phyloP scores from a whole-genome alignment of 805 yeast species.

The Metahyphopichia silvanorum region DNA sequence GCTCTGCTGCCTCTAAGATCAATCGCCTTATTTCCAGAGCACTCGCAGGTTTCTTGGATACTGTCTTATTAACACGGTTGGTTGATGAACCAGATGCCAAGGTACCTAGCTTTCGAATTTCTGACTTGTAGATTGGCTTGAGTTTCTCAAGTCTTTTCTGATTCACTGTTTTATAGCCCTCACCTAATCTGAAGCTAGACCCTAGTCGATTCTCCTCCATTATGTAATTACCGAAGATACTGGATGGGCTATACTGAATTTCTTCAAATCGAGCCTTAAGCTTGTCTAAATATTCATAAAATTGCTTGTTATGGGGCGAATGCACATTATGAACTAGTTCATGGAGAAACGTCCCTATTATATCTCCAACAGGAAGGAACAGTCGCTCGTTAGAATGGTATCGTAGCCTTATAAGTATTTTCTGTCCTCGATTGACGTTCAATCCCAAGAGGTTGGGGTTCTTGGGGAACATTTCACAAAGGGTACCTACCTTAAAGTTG shows the following conservation, averaged over 20 bases:
- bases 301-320: conserved; percentile 78
- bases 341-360: conserved; percentile 83
- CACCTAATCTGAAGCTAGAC: conserved; percentile 13
- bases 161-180: conserved; percentile 17
- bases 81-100: conserved; percentile 1
- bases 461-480: conserved; percentile 83
- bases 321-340: conserved; percentile 77
- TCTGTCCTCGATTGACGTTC: conserved; percentile 75
- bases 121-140: conserved; percentile 39
- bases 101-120: conserved; percentile 29
- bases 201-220: conserved; percentile 51
- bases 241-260: conserved; percentile 31
- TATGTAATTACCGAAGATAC: conserved; percentile 37
- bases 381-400: conserved; percentile 45
- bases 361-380: conserved; percentile 62
- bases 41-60: conserved; percentile 25
- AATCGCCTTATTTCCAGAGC: conserved; percentile 23
- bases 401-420: conserved; percentile 70
- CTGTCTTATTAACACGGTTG: conserved; percentile 1
- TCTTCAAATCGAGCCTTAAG: conserved; percentile 49
- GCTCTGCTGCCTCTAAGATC: conserved; percentile 60
- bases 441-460: conserved; percentile 65
- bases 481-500: conserved; percentile 58
- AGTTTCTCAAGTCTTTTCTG: conserved; percentile 42
- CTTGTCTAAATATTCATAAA: conserved; percentile 64